These are phyloP conservation scores for Penicillium parvum DNA, from an alignment of 495 filamentous ascomycete species.

Conservation along the genomic window DNA sequence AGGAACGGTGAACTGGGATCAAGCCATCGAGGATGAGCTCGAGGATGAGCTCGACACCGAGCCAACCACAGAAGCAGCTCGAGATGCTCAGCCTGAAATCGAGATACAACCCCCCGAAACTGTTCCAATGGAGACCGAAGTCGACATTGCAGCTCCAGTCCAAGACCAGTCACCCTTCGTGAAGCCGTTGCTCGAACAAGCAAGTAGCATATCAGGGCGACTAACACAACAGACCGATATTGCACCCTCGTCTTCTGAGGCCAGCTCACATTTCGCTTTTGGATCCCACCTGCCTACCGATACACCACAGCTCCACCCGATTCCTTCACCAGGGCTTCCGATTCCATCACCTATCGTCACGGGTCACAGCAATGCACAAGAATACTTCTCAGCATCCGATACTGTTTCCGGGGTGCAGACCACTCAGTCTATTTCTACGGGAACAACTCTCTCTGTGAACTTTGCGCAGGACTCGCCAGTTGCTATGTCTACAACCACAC, in stretches of 20 bases:
- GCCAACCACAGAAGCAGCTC: conserved; percentile 17
- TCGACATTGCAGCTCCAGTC: conserved; percentile 9
- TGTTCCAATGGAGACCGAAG: conserved; percentile 13
- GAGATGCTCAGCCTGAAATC: conserved; percentile 9
- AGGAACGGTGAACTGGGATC: conserved; percentile 24
- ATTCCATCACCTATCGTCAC: conserved; percentile 43
- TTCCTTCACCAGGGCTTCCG: conserved; percentile 44
- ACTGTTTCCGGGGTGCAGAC: conserved; percentile 7
- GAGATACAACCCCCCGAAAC: conserved; percentile 6
- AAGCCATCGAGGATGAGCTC: conserved; percentile 37
- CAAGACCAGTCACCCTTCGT: conserved; percentile 17
- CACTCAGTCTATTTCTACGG: neutral
- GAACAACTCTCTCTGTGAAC: neutral
- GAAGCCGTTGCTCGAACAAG: conserved; percentile 20
- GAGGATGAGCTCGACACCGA: conserved; percentile 32
- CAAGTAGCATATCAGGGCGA: conserved; percentile 9
- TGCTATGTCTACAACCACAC: neutral
- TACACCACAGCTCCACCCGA: conserved; percentile 43
- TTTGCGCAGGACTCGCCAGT: neutral
- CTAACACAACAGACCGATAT: conserved; percentile 2
- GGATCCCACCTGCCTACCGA: conserved; percentile 29
- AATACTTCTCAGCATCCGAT: conserved; percentile 29
- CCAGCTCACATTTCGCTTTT: too few relatives aligned
- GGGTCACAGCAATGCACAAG: conserved; percentile 16
- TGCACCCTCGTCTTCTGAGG: too few relatives aligned